These are phyloP conservation scores for Clathrospora elynae DNA, from an alignment of 2,329 filamentous ascomycete genomes.

Conservation along the genomic window DNA sequence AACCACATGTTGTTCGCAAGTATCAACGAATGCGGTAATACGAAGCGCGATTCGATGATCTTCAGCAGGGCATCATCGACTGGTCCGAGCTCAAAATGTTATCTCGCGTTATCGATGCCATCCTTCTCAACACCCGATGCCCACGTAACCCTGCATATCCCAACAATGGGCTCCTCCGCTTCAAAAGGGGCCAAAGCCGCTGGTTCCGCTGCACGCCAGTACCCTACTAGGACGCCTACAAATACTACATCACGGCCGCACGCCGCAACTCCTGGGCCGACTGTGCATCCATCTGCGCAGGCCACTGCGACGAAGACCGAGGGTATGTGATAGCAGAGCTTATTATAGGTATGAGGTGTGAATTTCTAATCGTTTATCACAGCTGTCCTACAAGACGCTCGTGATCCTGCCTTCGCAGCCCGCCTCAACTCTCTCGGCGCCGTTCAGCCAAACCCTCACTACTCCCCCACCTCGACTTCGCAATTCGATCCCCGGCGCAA, in stretches of 20 bases:
- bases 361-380: conserved; percentile 4
- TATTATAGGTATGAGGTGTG: fast-evolving
- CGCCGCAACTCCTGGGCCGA: conserved; percentile 36
- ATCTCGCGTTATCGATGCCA: conserved; percentile 32
- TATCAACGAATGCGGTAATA: conserved; percentile 1
- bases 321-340: conserved; percentile 42
- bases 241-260: conserved; percentile 38
- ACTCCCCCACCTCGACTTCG: conserved; percentile 61
- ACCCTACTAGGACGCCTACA: conserved; percentile 57
- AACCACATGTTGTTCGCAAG: neutral
- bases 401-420: conserved; percentile 71
- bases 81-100: conserved; percentile 20
- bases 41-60: too few relatives aligned
- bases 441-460: conserved; percentile 62
- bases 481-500: conserved; percentile 42
- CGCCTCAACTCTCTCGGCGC: conserved; percentile 73
- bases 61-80: too few relatives aligned
- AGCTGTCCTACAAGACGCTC: conserved; percentile 65
- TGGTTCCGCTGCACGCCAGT: conserved; percentile 59
- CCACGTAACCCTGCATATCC: conserved; percentile 15
- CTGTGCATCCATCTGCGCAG: conserved; percentile 37
- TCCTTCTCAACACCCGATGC: conserved; percentile 31
- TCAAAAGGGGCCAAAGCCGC: conserved; percentile 62
- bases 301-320: conserved; percentile 43
- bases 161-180: conserved; percentile 61